These are phyloP conservation scores for Tulasnella sp. DNA, from an alignment of 768 basidiomycete genomes.

Conservation along the genomic window DNA sequence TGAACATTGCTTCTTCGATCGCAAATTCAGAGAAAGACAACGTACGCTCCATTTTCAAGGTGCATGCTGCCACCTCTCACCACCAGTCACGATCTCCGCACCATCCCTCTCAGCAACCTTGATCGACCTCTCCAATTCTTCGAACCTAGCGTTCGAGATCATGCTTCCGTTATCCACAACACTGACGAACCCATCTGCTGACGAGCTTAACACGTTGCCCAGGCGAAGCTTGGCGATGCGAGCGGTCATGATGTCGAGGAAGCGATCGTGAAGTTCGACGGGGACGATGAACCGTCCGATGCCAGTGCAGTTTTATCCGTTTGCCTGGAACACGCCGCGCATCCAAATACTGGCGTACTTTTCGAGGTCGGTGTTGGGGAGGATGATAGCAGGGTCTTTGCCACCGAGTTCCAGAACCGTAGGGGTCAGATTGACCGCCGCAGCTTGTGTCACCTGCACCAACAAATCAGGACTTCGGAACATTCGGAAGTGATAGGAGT, in stretches of 20 bases:
- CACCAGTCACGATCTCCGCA: slow-evolving; percentile 60
- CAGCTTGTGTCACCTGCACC: slow-evolving; percentile 71
- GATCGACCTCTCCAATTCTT: slow-evolving; percentile 57
- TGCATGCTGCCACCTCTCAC: slow-evolving; percentile 61
- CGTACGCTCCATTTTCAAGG: slow-evolving; percentile 55
- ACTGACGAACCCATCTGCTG: slow-evolving; percentile 62
- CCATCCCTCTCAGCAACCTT: slow-evolving; percentile 65
- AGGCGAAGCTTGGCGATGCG: slow-evolving; percentile 66
- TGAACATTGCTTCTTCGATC: no score
- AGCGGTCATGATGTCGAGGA: slow-evolving; percentile 61
- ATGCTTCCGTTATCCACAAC: slow-evolving; percentile 85
- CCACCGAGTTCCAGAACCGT: slow-evolving; percentile 93
- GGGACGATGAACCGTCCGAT: slow-evolving; percentile 92
- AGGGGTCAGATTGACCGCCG: slow-evolving; percentile 82
- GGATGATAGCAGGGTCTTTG: slow-evolving; percentile 88
- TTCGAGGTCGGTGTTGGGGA: slow-evolving; percentile 77
- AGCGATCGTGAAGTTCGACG: slow-evolving; percentile 64
- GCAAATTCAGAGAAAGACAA: no score
- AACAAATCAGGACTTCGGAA: slow-evolving; percentile 29
- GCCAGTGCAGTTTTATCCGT: slow-evolving; percentile 96
- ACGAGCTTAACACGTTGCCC: slow-evolving; percentile 60
- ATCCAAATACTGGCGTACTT: slow-evolving; percentile 80
- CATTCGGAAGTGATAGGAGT: not conserved
- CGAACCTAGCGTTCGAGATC: slow-evolving; percentile 72
- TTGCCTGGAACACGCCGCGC: slow-evolving; percentile 92